Evolutionary conservation across 371 early-diverging fungal genomes (phyloP).

Genomic region (Mortierella sp.): DNA sequence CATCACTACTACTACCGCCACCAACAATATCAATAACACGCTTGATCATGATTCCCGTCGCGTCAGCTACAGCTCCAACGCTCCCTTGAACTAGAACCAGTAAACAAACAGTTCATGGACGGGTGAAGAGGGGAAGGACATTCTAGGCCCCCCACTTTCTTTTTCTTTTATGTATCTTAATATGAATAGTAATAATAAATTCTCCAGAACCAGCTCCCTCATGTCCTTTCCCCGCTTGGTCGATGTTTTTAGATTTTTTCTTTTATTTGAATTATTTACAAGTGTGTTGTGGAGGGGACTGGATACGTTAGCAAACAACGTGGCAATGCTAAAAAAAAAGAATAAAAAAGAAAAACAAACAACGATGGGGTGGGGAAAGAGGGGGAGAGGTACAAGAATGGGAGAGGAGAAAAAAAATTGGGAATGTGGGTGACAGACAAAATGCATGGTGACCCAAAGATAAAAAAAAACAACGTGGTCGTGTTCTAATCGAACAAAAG

Average conservation of each 20-base stretch:
- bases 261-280: background rate
- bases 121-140: too few species aligned
- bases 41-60: slow-evolving; percentile 28
- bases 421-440: background rate
- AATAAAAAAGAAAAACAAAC: background rate
- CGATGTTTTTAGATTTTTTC: background rate
- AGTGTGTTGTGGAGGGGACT: background rate
- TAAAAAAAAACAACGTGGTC: background rate
- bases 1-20: background rate
- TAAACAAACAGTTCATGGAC: too few species aligned
- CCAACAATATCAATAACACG: too few species aligned
- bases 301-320: background rate
- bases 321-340: slow-evolving; percentile 3
- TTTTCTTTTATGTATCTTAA: background rate
- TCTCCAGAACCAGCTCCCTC: background rate
- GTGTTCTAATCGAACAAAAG: background rate
- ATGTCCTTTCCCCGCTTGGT: background rate
- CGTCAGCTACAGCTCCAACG: slow-evolving; percentile 43
- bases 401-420: background rate
- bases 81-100: slow-evolving; percentile 47
- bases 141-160: background rate
- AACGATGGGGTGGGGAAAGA: background rate
- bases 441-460: background rate
- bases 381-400: background rate
- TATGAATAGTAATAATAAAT: background rate